Evolutionary conservation across 768 basidiomycete species (phyloP).

Genomic region (Ramaria sp.): DNA sequence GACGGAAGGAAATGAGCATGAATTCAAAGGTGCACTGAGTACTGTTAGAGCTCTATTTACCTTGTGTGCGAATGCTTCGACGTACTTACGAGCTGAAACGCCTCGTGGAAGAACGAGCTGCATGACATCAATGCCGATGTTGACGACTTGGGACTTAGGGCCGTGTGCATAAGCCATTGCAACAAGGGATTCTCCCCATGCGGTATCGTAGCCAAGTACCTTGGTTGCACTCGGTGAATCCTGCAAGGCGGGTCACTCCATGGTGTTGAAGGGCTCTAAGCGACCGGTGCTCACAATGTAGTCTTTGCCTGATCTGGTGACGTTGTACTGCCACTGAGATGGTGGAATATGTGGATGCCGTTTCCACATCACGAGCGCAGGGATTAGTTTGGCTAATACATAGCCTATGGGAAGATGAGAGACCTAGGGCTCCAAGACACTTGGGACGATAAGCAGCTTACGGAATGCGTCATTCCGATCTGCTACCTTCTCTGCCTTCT

Average conservation of each 20-base stretch:
- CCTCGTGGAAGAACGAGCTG: conserved; percentile 51
- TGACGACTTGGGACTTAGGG: conserved; percentile 59
- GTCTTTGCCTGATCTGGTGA: conserved; percentile 5
- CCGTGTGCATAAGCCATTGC: conserved; percentile 46
- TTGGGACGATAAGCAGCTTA: too few relatives aligned
- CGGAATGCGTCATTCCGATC: conserved; percentile 9
- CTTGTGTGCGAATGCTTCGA: conserved; percentile 8
- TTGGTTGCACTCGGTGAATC: conserved; percentile 3
- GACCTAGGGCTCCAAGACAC: too few relatives aligned
- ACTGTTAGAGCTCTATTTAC: too few relatives aligned
- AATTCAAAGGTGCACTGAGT: too few relatives aligned
- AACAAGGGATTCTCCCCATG: conserved; percentile 30
- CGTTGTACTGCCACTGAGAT: conserved; percentile 4
- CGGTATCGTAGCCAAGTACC: conserved; percentile 8
- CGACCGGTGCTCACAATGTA: conserved; percentile 1
- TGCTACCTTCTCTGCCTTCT: not conserved
- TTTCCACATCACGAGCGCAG: conserved; percentile 4
- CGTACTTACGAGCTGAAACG: conserved; percentile 24
- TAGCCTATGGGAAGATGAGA: conserved; percentile 1
- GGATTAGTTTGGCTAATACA: conserved; percentile 5
- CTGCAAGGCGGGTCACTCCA: not conserved
- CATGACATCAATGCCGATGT: conserved; percentile 71
- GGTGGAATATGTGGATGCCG: not conserved
- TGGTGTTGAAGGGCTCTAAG: too few relatives aligned
- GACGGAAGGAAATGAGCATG: too few relatives aligned